Percentiles rank a stretch among this genome's conserved stretches.
Conservation (phyloP, 2,329 filamentous ascomycete species). For the Botrytis sinoallii region DNA sequence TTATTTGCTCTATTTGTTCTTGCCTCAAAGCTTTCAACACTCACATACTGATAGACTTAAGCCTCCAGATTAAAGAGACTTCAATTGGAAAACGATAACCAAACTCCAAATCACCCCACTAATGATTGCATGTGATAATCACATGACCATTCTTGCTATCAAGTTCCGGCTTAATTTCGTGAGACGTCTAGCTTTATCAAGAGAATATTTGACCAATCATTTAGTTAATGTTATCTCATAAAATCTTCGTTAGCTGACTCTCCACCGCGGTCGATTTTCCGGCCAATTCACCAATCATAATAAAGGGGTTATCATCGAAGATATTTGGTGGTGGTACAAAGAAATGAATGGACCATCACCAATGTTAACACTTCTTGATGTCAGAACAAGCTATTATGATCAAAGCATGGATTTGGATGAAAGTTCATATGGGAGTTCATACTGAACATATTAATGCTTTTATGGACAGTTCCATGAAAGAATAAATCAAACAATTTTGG, state of each 20-base stretch:
- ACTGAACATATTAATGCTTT: not conserved
- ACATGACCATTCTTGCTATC: not conserved
- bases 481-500: not conserved
- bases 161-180: conserved; percentile 9
- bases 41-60: not conserved
- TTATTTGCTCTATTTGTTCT: not conserved
- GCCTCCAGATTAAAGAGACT: not conserved
- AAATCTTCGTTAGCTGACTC: not conserved
- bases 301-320: conserved; percentile 4
- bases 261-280: conserved; percentile 24
- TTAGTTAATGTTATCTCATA: conserved; percentile 2
- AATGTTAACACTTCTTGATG: not conserved
- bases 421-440: conserved; percentile 14
- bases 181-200: not conserved
- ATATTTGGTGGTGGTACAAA: conserved; percentile 8
- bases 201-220: not conserved
- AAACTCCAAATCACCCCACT: not conserved
- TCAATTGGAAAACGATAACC: not conserved
- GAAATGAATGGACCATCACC: conserved; percentile 14
- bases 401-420: not conserved
- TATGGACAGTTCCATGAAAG: not conserved
- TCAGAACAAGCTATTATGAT: not conserved
- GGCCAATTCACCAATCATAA: conserved; percentile 27
- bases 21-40: not conserved
- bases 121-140: not conserved